phyloP scores from a whole-genome alignment of 2,329 filamentous ascomycete genomes.

The Aspergillus sp. region DNA sequence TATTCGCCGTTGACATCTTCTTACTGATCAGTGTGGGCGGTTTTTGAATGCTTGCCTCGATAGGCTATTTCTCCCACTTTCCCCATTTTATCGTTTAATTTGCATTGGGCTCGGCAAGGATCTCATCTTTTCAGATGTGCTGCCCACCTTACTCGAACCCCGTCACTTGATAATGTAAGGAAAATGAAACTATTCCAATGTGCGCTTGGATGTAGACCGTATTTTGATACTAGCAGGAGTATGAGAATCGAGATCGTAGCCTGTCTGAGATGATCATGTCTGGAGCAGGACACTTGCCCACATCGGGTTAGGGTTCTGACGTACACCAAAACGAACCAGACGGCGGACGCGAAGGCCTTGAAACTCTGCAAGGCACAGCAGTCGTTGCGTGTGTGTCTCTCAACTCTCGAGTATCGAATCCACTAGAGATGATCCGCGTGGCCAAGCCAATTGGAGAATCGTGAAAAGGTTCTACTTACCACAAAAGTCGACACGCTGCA shows the following conservation, averaged over 20 bases:
- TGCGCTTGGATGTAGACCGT: background rate
- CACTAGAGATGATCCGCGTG: background rate
- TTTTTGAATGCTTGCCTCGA: constrained; percentile 26
- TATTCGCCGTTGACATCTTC: constrained; percentile 10
- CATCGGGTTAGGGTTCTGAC: constrained; percentile 15
- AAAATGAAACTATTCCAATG: background rate
- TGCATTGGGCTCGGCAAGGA: constrained; percentile 5
- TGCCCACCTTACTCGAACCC: constrained; percentile 10
- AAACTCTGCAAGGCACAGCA: constrained; percentile 2
- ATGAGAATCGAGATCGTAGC: background rate
- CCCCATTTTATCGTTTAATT: constrained; percentile 10
- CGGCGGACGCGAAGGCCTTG: constrained; percentile 5
- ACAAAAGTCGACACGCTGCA: constrained; percentile 1
- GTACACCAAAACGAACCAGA: constrained; percentile 2
- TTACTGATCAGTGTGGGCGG: constrained; percentile 1
- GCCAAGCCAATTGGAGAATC: background rate
- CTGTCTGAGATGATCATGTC: too few relatives aligned
- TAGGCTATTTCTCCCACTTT: constrained; percentile 4
- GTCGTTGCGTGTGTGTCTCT: background rate
- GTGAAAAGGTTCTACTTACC: background rate
- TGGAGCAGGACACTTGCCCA: constrained; percentile 1
- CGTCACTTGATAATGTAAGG: constrained; percentile 11
- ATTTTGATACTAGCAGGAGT: background rate
- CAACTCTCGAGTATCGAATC: background rate
- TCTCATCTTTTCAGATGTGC: constrained; percentile 1